Evolutionary conservation across 768 basidiomycete species (phyloP).

Genomic region (Tulasnella calospora): DNA sequence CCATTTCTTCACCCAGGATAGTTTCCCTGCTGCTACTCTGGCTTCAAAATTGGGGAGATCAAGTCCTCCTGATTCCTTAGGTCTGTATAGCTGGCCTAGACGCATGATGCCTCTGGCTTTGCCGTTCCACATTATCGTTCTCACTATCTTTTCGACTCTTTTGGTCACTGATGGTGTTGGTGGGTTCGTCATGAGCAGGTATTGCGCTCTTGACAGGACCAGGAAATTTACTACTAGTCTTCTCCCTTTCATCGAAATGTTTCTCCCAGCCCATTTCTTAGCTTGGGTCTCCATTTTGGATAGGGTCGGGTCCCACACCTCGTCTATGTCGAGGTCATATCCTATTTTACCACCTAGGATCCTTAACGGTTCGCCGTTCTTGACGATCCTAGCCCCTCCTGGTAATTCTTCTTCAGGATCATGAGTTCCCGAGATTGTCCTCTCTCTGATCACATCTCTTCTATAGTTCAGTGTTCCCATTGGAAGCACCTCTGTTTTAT

Average conservation of each 20-base stretch:
- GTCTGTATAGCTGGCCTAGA: not conserved
- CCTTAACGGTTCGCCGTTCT: no score
- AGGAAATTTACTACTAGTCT: not conserved
- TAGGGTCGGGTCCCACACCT: no score
- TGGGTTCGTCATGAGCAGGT: slow-evolving; percentile 13
- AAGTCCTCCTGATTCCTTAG: not conserved
- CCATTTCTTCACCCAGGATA: slow-evolving; percentile 14
- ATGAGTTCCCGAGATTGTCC: no score
- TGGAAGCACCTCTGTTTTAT: slow-evolving; percentile 32
- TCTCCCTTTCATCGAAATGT: slow-evolving; percentile 24
- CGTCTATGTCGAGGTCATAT: no score
- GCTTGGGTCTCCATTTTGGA: no score
- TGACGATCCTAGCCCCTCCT: no score
- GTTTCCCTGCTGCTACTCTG: not conserved
- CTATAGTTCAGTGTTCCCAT: slow-evolving; percentile 28
- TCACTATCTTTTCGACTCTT: not conserved
- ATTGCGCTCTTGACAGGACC: not conserved
- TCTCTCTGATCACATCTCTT: not conserved
- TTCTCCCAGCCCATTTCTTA: slow-evolving; percentile 18
- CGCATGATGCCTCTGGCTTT: not conserved
- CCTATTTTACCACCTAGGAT: no score
- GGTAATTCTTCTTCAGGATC: no score
- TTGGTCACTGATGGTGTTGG: not conserved
- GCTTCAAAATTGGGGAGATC: slow-evolving; percentile 1
- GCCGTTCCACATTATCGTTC: not conserved